Base-by-base conservation (phyloP, 2,329 filamentous ascomycete species). In the Colletotrichum orbiculare region DNA sequence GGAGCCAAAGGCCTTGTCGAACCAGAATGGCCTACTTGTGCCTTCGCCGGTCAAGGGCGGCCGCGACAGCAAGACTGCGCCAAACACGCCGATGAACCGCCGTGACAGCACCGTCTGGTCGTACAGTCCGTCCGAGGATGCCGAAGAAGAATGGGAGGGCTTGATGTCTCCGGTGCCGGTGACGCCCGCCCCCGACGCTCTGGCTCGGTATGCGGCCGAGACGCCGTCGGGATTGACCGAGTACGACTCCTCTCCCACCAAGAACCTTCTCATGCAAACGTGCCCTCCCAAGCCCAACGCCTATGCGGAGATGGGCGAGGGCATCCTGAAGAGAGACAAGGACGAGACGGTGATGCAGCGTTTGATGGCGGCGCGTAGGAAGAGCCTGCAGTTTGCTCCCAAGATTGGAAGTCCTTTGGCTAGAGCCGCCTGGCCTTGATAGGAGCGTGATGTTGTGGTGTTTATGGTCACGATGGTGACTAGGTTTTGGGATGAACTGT, bases 341-440 rank as follows among this genome's bases (percentile, higher is more conserved):
- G 84, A 89, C 71, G 80, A 86, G 71, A 80, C 79, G 17, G 81
- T 91, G 60, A 78, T 88, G 67, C 83, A 87, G 76, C 83, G 88
- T 52, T 79, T 94, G 66, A 87, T 92, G 83, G 88, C 89, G 10
- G 91, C 91, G 1, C 83, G 91, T 66, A 84, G 92, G 66, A 93
- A 92, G 85, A 95, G 90, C 73, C 75, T 93, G 75, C 90, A 92
- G 73, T 93, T 89, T 79, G 90, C 90, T 38, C 92, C 91, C 37
- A 91, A 91, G 77, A 80, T 93, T 63, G 89, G 86, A 15, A 94
- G 91, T 75, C 92, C 91, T 2, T 78, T 94, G 70, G 84, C 87
- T 34, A 87, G 82, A 71, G 79, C 25, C 25, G 25, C 83, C 34
- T 88, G 85, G 86, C 77, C 73, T 47, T 77, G 52, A 38, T 35